Conservation (phyloP, 192 early-diverging fungal species). For the Umbelopsis ramanniana region DNA sequence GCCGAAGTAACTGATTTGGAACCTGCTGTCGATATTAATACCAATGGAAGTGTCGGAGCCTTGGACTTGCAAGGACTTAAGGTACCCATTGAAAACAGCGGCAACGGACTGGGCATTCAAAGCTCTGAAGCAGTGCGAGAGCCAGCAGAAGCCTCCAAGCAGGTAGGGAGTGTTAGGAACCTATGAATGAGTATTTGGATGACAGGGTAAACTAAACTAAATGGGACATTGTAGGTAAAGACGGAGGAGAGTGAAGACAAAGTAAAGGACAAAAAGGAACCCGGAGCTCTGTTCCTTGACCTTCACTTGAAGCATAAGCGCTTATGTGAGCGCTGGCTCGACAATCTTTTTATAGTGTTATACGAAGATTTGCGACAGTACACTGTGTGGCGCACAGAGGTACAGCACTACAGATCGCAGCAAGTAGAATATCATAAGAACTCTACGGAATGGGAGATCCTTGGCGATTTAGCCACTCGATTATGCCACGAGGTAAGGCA, state of each 20-base stretch:
- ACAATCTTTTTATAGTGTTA: conserved; percentile 87
- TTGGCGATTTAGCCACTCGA: conserved; percentile 76
- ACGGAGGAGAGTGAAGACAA: not conserved
- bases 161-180: not conserved
- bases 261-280: not conserved
- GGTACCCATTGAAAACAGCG: too few relatives aligned
- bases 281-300: not conserved
- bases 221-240: not conserved
- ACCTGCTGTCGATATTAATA: not conserved
- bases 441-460: conserved; percentile 84
- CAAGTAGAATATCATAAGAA: conserved; percentile 71
- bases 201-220: not conserved
- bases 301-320: conserved; percentile 57
- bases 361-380: conserved; percentile 62
- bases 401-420: conserved; percentile 54
- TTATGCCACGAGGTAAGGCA: conserved; percentile 55
- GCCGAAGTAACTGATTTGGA: not conserved
- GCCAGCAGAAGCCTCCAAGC: not conserved
- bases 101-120: too few relatives aligned
- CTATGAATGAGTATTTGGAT: not conserved
- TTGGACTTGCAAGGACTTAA: too few relatives aligned
- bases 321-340: conserved; percentile 89
- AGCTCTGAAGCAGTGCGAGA: too few relatives aligned
- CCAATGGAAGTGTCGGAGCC: not conserved
- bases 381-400: conserved; percentile 75